Conservation (phyloP, 2,329 filamentous ascomycete genomes). For the Ophiobolus disseminans region DNA sequence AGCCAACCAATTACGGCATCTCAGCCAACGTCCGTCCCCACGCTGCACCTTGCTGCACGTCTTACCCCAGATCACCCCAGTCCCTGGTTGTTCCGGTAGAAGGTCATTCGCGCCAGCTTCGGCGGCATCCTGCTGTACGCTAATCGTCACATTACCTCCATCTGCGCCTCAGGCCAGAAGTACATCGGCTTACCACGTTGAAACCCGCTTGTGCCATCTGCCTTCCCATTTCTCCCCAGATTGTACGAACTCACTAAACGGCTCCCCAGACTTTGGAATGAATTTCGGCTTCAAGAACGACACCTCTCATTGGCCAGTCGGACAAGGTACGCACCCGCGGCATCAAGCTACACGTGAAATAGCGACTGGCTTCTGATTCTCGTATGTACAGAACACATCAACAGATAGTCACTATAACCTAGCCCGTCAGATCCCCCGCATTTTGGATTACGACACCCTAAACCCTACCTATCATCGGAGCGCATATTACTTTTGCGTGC, state of each 20-base stretch:
- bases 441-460: slow-evolving; percentile 11
- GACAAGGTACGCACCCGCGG: slow-evolving; percentile 38
- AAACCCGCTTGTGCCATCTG: slow-evolving; percentile 11
- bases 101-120: slow-evolving; percentile 22
- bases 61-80: slow-evolving; percentile 37
- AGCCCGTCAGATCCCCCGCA: slow-evolving; percentile 26
- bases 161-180: slow-evolving; percentile 19
- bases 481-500: slow-evolving; percentile 36
- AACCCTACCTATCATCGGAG: slow-evolving; percentile 27
- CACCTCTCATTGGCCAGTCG: slow-evolving; percentile 53
- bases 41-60: slow-evolving; percentile 42
- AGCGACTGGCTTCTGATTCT: slow-evolving; percentile 7
- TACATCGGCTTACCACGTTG: slow-evolving; percentile 16
- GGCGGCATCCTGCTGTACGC: slow-evolving; percentile 12
- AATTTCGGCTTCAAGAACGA: slow-evolving; percentile 52
- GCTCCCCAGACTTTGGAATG: slow-evolving; percentile 38
- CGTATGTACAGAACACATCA: slow-evolving; percentile 47
- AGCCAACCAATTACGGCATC: slow-evolving; percentile 37
- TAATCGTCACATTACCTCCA: slow-evolving; percentile 26
- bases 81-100: slow-evolving; percentile 19
- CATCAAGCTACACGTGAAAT: background rate
- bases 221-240: background rate
- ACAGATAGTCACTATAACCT: slow-evolving; percentile 34
- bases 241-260: background rate
- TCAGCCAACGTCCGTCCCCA: slow-evolving; percentile 29